Percentiles rank a stretch among this genome's conserved stretches.
Evolutionary conservation across 495 filamentous ascomycete species (phyloP).

Genomic region (Lophium mytilinum): DNA sequence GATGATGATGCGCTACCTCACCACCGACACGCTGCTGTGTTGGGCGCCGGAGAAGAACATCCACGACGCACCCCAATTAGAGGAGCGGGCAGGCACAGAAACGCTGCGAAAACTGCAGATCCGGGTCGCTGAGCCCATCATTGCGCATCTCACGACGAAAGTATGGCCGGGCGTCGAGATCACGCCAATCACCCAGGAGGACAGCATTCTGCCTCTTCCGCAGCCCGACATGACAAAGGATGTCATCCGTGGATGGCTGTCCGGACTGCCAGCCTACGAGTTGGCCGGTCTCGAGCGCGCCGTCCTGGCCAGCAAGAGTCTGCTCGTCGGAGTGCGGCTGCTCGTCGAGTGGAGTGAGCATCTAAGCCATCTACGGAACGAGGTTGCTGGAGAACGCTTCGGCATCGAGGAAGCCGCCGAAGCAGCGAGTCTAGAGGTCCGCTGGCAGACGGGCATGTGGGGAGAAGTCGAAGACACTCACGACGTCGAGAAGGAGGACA

Average conservation of each 20-base stretch:
- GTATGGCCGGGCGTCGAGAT: constrained; percentile 87
- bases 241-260: constrained; percentile 73
- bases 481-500: constrained; percentile 90
- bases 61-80: constrained; percentile 24
- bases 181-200: constrained; percentile 60
- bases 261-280: constrained; percentile 61
- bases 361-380: constrained; percentile 37
- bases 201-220: constrained; percentile 59
- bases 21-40: constrained; percentile 91
- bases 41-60: constrained; percentile 62
- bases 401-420: constrained; percentile 65
- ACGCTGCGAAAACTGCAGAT: constrained; percentile 67
- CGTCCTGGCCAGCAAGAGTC: constrained; percentile 74
- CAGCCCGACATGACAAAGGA: constrained; percentile 67
- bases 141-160: constrained; percentile 56
- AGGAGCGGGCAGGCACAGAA: constrained; percentile 26
- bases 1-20: constrained; percentile 73
- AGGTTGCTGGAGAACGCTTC: constrained; percentile 37
- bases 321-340: constrained; percentile 68
- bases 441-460: constrained; percentile 86
- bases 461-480: constrained; percentile 98
- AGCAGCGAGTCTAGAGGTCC: constrained; percentile 74
- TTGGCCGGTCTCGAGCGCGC: constrained; percentile 79
- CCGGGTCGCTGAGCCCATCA: constrained; percentile 55
- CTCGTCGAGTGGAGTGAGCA: constrained; percentile 84